phyloP scores from a whole-genome alignment of 345 rosid genomes.

The Ceriops decandra region DNA sequence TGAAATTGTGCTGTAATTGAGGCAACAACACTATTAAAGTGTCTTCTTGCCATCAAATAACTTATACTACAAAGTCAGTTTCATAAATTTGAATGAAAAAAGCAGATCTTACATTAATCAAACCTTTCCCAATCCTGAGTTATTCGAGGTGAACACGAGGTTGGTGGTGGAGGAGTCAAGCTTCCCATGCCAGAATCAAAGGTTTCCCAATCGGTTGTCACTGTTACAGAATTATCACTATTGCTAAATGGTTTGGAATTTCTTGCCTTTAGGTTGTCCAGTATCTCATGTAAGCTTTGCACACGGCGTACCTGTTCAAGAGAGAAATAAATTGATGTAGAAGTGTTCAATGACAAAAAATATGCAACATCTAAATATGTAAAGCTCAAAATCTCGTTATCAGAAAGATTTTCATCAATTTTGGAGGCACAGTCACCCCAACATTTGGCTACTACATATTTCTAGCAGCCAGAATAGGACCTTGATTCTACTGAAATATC shows the following conservation, averaged over 20 bases:
- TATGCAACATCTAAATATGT: conserved; percentile 1
- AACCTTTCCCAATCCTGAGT: conserved; percentile 76
- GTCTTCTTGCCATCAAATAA: background rate
- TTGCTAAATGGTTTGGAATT: conserved; percentile 54
- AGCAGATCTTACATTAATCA: conserved; percentile 39
- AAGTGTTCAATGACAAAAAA: background rate
- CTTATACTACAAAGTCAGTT: background rate
- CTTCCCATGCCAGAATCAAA: conserved; percentile 72
- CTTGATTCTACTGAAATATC: background rate
- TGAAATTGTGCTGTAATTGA: background rate
- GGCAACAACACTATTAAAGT: background rate
- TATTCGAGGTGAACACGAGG: conserved; percentile 44
- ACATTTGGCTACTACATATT: background rate
- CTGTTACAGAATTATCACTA: conserved; percentile 39
- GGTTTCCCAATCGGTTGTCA: conserved; percentile 75
- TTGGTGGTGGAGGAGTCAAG: conserved; percentile 56
- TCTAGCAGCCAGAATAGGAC: background rate
- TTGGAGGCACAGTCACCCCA: background rate
- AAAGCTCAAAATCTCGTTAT: conserved; percentile 6
- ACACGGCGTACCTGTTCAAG: conserved; percentile 61
- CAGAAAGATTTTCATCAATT: background rate
- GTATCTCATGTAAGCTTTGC: conserved; percentile 60
- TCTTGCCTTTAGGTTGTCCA: conserved; percentile 65
- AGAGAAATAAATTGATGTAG: conserved; percentile 10
- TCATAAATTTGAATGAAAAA: conserved; percentile 6